Evolutionary conservation across 139 green algal species (phyloP).

Genomic region (Closterium sp.): DNA sequence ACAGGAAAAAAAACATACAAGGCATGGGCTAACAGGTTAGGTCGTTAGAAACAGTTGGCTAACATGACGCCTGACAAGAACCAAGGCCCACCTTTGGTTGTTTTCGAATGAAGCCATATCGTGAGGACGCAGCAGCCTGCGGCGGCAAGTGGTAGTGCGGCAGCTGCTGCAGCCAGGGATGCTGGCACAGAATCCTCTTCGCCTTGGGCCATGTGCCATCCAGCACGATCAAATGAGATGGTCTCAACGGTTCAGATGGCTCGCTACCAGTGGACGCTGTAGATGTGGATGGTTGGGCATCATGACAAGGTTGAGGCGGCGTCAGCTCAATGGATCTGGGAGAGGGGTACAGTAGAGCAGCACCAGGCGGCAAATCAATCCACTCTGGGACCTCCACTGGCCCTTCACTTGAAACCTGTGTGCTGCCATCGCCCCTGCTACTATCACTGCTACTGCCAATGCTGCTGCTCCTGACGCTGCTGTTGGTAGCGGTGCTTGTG

Average conservation of each 20-base stretch:
- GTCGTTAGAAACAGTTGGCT: neutral
- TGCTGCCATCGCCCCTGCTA: neutral
- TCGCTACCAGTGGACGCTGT: neutral
- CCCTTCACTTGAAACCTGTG: neutral
- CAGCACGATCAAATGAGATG: constrained; percentile 32
- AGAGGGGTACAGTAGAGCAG: constrained; percentile 18
- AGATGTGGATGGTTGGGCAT: neutral
- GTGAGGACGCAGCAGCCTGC: neutral
- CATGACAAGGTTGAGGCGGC: neutral
- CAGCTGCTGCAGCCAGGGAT: constrained; percentile 22
- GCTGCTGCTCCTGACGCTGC: too few species aligned
- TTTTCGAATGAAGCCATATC: constrained; percentile 15
- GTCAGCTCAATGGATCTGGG: neutral
- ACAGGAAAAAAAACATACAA: neutral
- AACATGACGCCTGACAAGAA: neutral
- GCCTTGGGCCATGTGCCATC: constrained; percentile 41
- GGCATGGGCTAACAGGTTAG: too few species aligned
- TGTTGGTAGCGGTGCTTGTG: neutral
- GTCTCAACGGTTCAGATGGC: neutral
- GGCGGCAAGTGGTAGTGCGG: constrained; percentile 31
- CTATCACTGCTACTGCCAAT: too few species aligned
- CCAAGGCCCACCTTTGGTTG: constrained; percentile 21
- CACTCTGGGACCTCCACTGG: neutral
- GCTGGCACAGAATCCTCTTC: constrained; percentile 12
- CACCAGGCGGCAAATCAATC: constrained; percentile 18